Percentiles rank a stretch among this genome's conserved stretches.
phyloP scores from a whole-genome alignment of 1,284 basidiomycete species.

The Ganoderma leucocontextum region DNA sequence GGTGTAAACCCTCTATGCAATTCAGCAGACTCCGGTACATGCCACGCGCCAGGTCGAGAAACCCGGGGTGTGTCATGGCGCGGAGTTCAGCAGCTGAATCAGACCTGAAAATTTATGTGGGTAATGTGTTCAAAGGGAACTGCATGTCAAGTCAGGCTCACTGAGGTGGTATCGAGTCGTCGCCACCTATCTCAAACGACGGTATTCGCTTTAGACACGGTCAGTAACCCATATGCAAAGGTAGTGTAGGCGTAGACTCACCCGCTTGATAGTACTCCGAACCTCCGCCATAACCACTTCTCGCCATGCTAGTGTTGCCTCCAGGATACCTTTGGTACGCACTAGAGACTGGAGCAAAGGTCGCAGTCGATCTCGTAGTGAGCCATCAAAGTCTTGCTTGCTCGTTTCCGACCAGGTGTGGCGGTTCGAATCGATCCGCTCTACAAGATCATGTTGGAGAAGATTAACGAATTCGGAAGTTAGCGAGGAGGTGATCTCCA shows the following conservation, averaged over 20 bases:
- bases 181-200: slow-evolving; percentile 62
- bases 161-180: slow-evolving; percentile 50
- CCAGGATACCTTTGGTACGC: slow-evolving; percentile 78
- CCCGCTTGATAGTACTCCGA: slow-evolving; percentile 65
- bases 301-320: slow-evolving; percentile 79
- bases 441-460: slow-evolving; percentile 73
- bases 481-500: slow-evolving; percentile 81
- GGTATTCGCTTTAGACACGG: slow-evolving; percentile 57
- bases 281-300: slow-evolving; percentile 78
- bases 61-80: slow-evolving; percentile 74
- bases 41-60: slow-evolving; percentile 66
- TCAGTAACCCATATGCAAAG: background rate
- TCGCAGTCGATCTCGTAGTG: slow-evolving; percentile 66
- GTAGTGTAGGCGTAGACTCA: slow-evolving; percentile 41
- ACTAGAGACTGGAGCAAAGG: slow-evolving; percentile 81
- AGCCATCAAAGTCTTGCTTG: slow-evolving; percentile 43
- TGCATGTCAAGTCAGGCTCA: slow-evolving; percentile 11
- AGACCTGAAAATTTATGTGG: slow-evolving; percentile 31
- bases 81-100: slow-evolving; percentile 65
- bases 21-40: slow-evolving; percentile 76
- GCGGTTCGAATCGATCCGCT: slow-evolving; percentile 49
- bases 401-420: slow-evolving; percentile 36
- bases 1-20: slow-evolving; percentile 76
- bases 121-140: background rate
- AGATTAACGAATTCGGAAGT: slow-evolving; percentile 80